A percentile compares a stretch with the other conserved stretches of the same genome.
Conservation (phyloP, 345 rosid genomes). For the Turnera subulata region DNA sequence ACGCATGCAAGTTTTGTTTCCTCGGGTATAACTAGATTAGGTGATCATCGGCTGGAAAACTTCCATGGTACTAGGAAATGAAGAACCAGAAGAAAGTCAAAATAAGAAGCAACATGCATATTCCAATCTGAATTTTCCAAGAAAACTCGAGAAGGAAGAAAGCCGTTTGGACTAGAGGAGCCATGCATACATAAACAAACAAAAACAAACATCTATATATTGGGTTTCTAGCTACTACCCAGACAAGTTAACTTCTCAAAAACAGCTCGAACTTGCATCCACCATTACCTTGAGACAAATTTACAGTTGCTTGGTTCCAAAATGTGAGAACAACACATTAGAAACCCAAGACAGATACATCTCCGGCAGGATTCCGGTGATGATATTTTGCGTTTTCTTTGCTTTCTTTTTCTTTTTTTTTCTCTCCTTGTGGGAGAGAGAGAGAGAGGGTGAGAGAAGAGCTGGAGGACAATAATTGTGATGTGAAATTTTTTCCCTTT, state of each 20-base stretch:
- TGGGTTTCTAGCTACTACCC: no score
- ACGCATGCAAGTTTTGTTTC: no score
- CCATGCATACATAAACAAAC: no score
- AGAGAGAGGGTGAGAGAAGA: background rate
- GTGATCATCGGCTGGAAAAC: no score
- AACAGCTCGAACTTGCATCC: background rate
- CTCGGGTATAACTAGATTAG: no score
- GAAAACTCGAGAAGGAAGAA: background rate
- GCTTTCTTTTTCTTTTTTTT: background rate
- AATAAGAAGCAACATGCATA: no score
- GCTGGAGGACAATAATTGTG: slow-evolving; percentile 27
- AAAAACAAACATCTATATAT: no score
- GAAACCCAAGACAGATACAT: background rate
- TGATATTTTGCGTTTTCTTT: background rate
- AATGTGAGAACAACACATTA: slow-evolving; percentile 1
- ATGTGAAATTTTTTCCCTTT: background rate
- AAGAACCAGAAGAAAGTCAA: no score
- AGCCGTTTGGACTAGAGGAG: no score
- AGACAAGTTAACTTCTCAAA: no score
- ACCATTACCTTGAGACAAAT: background rate
- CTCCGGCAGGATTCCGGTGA: slow-evolving; percentile 14
- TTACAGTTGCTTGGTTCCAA: background rate
- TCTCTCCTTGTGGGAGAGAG: background rate
- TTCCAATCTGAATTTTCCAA: background rate
- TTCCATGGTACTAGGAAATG: no score